Evolutionary conservation across 73 alveolate genomes (phyloP), one percentile per base, ranked within the genome.

Genomic region (Paraurostyla sp.): DNA sequence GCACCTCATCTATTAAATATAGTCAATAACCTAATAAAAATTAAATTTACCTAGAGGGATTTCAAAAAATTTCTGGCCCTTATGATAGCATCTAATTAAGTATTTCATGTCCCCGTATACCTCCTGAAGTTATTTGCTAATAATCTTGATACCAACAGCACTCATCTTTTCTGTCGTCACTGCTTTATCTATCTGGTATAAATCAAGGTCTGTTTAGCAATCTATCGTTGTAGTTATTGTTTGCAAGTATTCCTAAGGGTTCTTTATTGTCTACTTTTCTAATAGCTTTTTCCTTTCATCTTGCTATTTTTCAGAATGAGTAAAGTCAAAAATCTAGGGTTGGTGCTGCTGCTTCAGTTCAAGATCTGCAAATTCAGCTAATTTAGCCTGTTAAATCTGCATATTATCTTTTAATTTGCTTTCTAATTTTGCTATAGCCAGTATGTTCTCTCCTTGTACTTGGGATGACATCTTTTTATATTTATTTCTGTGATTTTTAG

Each of bases 41-140:
- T 27, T 20, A 2, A 16, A 60, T 27, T 60, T 65, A 65, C 82
- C 60, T 6, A 65, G 58, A 6, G 56, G 54, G 36, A 65, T 35
- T 38, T 65, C 82, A 65, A 38, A 65, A 16, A 65, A 16, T 40
- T 65, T 65, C 3, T 33, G 13, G 13, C 16, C 1, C 41, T 25
- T 35, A 16, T 32, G 46, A 22, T 35, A 65, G 58, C 82, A 65
- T 65, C 82, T 65, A 1, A 65, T 65, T 4, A 65, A 1, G 36
- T 65, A 65, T 40, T 65, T 65, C 32, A 38, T 65, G 33, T 65
- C n/a, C 20, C 82, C 82, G 25, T 65, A 65, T 4, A 58, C 82
- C 35, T 38, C 43, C 42, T 65, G 41, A 7, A 65, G 42, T 18
- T 11, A 2, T 16, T 3, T 7, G 46, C 82, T 38, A 1, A 65